A percentile compares a stretch with the other conserved stretches of the same genome.
These are phyloP conservation scores for Camellia sinensis DNA, from an alignment of 148 eudicot species.

Conservation along the genomic window DNA sequence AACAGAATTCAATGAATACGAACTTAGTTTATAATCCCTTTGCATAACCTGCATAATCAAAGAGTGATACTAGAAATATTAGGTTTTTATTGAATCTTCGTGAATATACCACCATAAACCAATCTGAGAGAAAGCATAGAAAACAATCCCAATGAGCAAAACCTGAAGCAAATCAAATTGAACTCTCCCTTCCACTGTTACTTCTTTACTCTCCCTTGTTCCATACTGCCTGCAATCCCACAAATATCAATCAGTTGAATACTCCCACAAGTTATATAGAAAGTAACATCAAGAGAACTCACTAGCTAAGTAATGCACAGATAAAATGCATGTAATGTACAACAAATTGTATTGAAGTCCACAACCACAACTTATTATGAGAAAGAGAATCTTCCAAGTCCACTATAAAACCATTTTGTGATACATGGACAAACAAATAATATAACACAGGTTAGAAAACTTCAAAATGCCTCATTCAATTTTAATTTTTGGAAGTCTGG, in stretches of 20 bases:
- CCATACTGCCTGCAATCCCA: constrained; percentile 74
- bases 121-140: not conserved
- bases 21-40: constrained; percentile 92
- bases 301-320: not conserved
- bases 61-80: constrained; percentile 1
- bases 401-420: not conserved
- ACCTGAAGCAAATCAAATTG: constrained; percentile 99
- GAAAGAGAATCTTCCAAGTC: not conserved
- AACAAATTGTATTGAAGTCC: not conserved
- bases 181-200: constrained; percentile 88
- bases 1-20: constrained; percentile 94
- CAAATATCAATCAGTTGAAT: constrained; percentile 18
- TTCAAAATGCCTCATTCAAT: too few relatives aligned
- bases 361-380: not conserved
- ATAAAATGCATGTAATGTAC: not conserved
- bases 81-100: constrained; percentile 7
- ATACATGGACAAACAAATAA: too few relatives aligned
- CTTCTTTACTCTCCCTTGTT: constrained; percentile 95
- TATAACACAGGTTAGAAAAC: too few relatives aligned
- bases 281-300: not conserved
- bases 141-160: constrained; percentile 11
- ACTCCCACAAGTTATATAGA: not conserved
- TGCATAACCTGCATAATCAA: constrained; percentile 70
- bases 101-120: not conserved
- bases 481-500: too few relatives aligned